Evolutionary conservation across 805 yeast species (phyloP), one percentile per base, ranked within the genome.

Genomic region (Phaffomyces thermotolerans): DNA sequence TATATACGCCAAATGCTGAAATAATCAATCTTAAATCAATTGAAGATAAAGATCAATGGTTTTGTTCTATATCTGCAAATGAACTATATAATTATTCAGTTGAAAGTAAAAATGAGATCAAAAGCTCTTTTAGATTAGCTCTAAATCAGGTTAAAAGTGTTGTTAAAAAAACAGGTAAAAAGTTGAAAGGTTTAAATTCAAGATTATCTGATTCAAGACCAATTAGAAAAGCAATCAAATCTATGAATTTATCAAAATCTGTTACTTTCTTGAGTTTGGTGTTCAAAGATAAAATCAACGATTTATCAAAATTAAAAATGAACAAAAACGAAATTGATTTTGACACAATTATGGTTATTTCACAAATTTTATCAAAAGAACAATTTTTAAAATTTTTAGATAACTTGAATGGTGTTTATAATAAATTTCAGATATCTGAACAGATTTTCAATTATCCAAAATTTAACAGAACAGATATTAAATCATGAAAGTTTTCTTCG

Each of bases 301-400:
- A 41, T 23, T 39, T 44, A n/a, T 29, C 43, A 3, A 44, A 47
- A 15, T 34, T 24, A 3, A 40, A 40, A 34, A 37, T 47, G 15
- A 40, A 34, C 15, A 49, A 39, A 17, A 34, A 39, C 23, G 18
- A 42, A 18, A 34, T 49, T 18, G 49, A 47, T 13, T 47, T 49
- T 41, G 47, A 43, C 15, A 47, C 48, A n/a, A 10, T 49, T 17
- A 42, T 45, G 42, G 49, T 47, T 24, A 22, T 49, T 8, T 47
- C 51, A 18, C 43, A 47, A 20, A 23, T 43, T 14, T 29, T 49
- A 24, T 14, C 44, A 6, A 39, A 35, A 17, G 42, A 40, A 5
- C 48, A 47, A 23, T 44, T 38, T 24, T 27, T 36, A 4, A 25
- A 33, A 9, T 34, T 47, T 12, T 36, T 44, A 34, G 25, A 33